Evolutionary conservation across 1,139 yeast species (phyloP), one percentile per base, ranked within the genome.

Genomic region (Meyerozyma carpophila): DNA sequence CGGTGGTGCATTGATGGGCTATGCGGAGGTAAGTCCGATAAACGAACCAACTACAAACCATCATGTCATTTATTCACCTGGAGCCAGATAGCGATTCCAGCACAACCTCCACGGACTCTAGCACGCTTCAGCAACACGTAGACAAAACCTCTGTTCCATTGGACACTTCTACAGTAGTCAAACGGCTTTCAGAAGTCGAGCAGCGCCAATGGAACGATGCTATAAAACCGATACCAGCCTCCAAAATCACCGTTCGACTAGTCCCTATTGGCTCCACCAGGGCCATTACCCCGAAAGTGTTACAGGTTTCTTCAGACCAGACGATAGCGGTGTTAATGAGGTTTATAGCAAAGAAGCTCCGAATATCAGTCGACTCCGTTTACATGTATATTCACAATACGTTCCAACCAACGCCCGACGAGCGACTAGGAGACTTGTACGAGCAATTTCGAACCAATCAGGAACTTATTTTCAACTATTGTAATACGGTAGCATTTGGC

Each of bases 391-490:
- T 82, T 8, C 82, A 78, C 50, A 81, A 75, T 56, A 77, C 84
- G 13, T 79, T 81, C 50, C 76, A 74, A 49, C 86, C 87, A 1
- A 73, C 71, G 36, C 83, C 81, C 0, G 84, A 79, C 50, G 85
- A 81, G 50, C 65, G 58, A 25, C 53, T 81, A 9, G 80, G 79
- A 1, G 75, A 75, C 44, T 59, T 81, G 43, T 76, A 56, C 52
- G 57, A 57, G 18, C 52, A 62, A 40, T 81, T 79, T 55, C 67
- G 66, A 32, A 69, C 72, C 1, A 73, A 72, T 44, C 68, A 70
- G 42, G 85, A 80, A 52, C 62, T 81, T 46, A 67, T 79, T 5
- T 64, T 81, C 2, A 73, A 76, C 39, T 81, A 81, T 48, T 81
- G 85, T 52, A 68, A 74, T 42, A 63, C 71, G 14, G 73, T 79